Percentiles rank a stretch among this genome's conserved stretches.
These are phyloP conservation scores for Plectosphaerella sp. DNA, from an alignment of 2,329 filamentous ascomycete species.

Conservation along the genomic window DNA sequence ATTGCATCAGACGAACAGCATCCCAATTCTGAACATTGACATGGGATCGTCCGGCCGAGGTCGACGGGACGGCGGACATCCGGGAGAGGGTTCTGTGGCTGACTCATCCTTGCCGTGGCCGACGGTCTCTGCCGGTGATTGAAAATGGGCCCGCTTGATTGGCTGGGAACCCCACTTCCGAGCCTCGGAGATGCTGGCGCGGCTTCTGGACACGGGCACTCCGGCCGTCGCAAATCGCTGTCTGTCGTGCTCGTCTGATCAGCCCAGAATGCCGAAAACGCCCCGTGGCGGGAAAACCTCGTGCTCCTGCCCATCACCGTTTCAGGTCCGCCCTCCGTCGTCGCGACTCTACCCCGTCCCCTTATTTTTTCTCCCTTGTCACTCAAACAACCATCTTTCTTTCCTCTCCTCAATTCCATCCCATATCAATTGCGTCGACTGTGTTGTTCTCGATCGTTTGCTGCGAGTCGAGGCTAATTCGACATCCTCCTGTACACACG, in stretches of 20 bases:
- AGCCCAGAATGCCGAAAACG: background rate
- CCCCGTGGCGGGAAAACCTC: slow-evolving; percentile 4
- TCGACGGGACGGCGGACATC: no score
- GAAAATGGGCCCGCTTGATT: no score
- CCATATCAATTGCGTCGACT: background rate
- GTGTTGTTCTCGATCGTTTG: background rate
- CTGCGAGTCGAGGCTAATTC: background rate
- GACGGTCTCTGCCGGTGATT: no score
- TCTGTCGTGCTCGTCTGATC: background rate
- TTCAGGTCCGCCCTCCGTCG: background rate
- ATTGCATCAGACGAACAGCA: no score
- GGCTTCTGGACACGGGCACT: no score
- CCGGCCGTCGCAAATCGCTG: no score
- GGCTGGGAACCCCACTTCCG: no score
- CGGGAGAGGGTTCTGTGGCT: no score
- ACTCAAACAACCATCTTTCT: background rate
- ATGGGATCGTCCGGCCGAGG: no score
- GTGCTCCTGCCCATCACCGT: background rate
- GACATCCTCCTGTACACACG: background rate
- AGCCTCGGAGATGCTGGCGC: no score
- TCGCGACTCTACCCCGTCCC: background rate
- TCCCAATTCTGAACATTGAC: no score
- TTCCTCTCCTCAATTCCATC: background rate
- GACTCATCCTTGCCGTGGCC: no score
- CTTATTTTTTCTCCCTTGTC: background rate